These are phyloP conservation scores for Stellera chamaejasme DNA, from an alignment of 345 rosid genomes.

Conservation along the genomic window DNA sequence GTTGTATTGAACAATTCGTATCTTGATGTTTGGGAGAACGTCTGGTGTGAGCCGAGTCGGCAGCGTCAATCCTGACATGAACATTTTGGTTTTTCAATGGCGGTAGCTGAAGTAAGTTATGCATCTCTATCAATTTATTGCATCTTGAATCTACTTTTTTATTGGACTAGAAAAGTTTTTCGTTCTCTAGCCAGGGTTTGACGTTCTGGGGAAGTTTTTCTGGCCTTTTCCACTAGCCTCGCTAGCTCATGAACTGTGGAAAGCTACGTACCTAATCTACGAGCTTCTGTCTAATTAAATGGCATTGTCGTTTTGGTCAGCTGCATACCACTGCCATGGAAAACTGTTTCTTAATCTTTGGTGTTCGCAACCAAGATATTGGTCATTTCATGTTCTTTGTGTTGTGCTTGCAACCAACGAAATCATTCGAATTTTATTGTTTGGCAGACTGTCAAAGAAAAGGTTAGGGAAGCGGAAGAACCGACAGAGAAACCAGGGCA, in stretches of 20 bases:
- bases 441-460: constrained; percentile 55
- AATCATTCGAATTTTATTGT: constrained; percentile 12
- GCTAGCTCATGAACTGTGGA: not conserved
- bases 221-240: too few species aligned
- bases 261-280: not conserved
- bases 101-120: too few species aligned
- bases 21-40: not conserved
- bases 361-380: too few species aligned
- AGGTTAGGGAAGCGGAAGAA: constrained; percentile 55
- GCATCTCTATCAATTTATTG: too few species aligned
- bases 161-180: too few species aligned
- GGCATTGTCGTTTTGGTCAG: not conserved
- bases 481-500: constrained; percentile 36
- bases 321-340: too few species aligned
- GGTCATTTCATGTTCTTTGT: constrained; percentile 1
- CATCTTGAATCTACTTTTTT: too few species aligned
- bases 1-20: not conserved
- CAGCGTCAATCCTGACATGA: not conserved
- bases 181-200: too few species aligned
- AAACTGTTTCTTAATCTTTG: too few species aligned
- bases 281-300: not conserved
- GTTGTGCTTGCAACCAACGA: not conserved
- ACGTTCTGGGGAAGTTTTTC: too few species aligned
- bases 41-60: not conserved
- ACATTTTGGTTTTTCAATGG: not conserved